Conservation (phyloP, 495 filamentous ascomycete genomes). For the Immersiella caudata region DNA sequence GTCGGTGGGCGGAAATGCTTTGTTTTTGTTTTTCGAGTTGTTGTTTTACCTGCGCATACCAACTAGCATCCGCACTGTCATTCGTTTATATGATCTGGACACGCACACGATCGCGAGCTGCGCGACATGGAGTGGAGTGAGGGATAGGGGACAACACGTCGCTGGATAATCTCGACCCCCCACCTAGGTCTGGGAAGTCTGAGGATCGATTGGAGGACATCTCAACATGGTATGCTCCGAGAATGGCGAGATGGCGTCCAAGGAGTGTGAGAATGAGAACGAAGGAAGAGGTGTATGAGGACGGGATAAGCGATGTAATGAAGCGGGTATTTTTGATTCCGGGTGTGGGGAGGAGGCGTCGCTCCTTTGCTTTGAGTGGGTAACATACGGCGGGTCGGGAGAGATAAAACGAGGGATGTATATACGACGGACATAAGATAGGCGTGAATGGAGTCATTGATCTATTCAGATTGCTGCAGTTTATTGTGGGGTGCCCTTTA, state of each 20-base stretch:
- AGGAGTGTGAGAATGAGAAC: background rate
- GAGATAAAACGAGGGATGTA: background rate
- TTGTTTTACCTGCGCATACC: background rate
- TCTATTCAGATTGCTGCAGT: background rate
- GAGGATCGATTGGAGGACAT: background rate
- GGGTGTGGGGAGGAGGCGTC: background rate
- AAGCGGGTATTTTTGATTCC: conserved; percentile 8
- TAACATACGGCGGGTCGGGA: background rate
- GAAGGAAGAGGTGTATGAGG: background rate
- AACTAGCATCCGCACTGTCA: conserved; percentile 1
- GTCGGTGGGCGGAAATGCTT: background rate
- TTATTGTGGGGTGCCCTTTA: background rate
- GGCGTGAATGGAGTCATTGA: background rate
- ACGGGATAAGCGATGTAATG: conserved; percentile 1
- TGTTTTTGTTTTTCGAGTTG: background rate
- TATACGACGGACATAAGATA: conserved; percentile 1
- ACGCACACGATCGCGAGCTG: background rate
- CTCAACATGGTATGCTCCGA: background rate
- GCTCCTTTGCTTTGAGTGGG: background rate
- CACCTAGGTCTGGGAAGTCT: background rate
- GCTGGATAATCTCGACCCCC: background rate
- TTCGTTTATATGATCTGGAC: conserved; percentile 4
- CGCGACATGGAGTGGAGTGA: background rate
- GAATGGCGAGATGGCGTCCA: background rate
- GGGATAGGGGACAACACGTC: background rate